Percentiles rank a stretch among this genome's conserved stretches.
phyloP scores from a whole-genome alignment of 495 filamentous ascomycete species.

The Hypomontagnella monticulosa region DNA sequence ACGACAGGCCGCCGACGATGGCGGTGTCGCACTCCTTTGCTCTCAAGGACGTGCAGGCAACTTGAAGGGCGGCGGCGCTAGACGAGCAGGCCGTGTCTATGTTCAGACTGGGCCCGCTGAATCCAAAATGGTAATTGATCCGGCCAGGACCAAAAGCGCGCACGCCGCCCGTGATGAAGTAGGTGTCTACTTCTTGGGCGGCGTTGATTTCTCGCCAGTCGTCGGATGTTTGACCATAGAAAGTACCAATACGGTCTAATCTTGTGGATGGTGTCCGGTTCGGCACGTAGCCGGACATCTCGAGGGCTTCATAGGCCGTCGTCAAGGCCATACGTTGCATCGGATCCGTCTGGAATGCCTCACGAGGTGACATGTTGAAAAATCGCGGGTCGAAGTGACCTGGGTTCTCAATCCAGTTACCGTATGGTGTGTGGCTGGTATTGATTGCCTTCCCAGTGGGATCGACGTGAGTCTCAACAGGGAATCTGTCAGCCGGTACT shows the following conservation, averaged over 20 bases:
- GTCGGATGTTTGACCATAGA: conserved; percentile 92
- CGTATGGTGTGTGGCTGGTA: conserved; percentile 83
- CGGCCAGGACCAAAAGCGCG: conserved; percentile 87
- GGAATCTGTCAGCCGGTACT: conserved; percentile 78
- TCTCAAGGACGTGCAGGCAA: conserved; percentile 85
- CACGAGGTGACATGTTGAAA: conserved; percentile 96
- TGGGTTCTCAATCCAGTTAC: conserved; percentile 89
- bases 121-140: conserved; percentile 88
- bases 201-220: conserved; percentile 94
- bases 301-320: conserved; percentile 89
- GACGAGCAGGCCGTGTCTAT: conserved; percentile 93
- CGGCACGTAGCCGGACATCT: conserved; percentile 89
- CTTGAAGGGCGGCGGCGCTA: conserved; percentile 81
- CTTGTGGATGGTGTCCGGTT: conserved; percentile 86
- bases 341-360: conserved; percentile 88
- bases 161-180: conserved; percentile 90
- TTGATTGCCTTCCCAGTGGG: conserved; percentile 79
- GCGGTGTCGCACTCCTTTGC: conserved; percentile 86
- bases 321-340: conserved; percentile 85
- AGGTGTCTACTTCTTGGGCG: conserved; percentile 90
- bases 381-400: conserved; percentile 87
- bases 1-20: conserved; percentile 82
- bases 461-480: conserved; percentile 81
- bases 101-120: conserved; percentile 84
- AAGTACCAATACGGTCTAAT: conserved; percentile 85